Conservation (phyloP, 805 yeast genomes). For the Yarrowia yakushimensis region DNA sequence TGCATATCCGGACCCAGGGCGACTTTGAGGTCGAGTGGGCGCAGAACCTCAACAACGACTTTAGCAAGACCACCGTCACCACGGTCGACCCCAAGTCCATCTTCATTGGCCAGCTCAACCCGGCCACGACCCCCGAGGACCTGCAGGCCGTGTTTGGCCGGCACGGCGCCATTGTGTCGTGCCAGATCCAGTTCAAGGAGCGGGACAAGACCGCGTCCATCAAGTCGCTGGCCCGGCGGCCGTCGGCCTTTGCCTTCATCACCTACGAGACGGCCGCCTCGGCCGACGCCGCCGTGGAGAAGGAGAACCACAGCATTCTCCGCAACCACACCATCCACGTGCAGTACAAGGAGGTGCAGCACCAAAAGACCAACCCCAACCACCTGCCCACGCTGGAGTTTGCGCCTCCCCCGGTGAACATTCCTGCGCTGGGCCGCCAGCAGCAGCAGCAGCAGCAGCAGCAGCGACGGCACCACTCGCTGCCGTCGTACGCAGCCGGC, state of each 20-base stretch:
- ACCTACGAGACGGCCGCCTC: conserved; percentile 60
- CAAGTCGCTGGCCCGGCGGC: conserved; percentile 7
- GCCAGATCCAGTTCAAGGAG: conserved; percentile 19
- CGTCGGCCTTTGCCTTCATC: conserved; percentile 63
- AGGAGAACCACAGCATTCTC: conserved; percentile 66
- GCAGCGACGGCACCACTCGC: conserved; percentile 14
- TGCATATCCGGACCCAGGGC: neutral
- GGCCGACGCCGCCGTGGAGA: conserved; percentile 82
- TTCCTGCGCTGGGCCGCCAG: conserved; percentile 32
- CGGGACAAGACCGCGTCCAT: neutral
- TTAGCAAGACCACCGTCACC: conserved; percentile 39
- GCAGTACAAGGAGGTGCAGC: conserved; percentile 59
- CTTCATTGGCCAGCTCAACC: conserved; percentile 73
- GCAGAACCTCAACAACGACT: conserved; percentile 51
- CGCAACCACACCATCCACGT: conserved; percentile 76
- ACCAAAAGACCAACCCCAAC: conserved; percentile 29
- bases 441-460: neutral
- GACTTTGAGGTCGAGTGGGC: conserved; percentile 76
- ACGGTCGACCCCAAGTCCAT: conserved; percentile 64
- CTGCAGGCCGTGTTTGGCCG: conserved; percentile 56
- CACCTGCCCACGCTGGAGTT: conserved; percentile 45
- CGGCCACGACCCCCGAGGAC: conserved; percentile 51
- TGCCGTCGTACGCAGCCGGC: neutral
- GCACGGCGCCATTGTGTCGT: conserved; percentile 55
- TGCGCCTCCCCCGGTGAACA: conserved; percentile 81